Evolutionary conservation across 1,284 basidiomycete species (phyloP).

Genomic region (Sanguinoderma infundibulare): DNA sequence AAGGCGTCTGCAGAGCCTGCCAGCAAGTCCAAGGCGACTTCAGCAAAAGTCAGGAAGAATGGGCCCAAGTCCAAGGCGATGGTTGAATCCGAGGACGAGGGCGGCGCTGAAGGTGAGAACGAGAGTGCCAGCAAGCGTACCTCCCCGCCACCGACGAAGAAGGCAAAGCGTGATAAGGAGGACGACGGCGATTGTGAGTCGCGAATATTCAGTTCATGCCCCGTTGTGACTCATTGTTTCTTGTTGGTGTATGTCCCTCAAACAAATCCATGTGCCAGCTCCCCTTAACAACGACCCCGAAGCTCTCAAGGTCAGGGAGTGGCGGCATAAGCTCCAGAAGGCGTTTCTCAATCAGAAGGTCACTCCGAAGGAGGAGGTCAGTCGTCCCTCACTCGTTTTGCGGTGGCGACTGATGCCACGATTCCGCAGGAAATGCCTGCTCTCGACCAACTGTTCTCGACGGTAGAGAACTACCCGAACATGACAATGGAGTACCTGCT

Average conservation of each 20-base stretch:
- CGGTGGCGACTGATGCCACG: neutral
- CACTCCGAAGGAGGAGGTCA: slow-evolving; percentile 60
- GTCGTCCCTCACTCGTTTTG: slow-evolving; percentile 7
- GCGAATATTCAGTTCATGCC: neutral
- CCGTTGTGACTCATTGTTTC: neutral
- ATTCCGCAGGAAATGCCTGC: slow-evolving; percentile 72
- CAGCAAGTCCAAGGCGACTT: slow-evolving; percentile 42
- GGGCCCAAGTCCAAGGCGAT: slow-evolving; percentile 65
- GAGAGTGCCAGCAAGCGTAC: slow-evolving; percentile 60
- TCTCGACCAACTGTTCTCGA: slow-evolving; percentile 80
- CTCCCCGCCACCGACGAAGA: slow-evolving; percentile 69
- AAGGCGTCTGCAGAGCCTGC: slow-evolving; percentile 56
- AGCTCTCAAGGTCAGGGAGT: slow-evolving; percentile 79
- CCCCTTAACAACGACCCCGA: slow-evolving; percentile 59
- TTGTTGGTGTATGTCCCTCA: too few relatives aligned
- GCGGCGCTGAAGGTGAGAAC: slow-evolving; percentile 45
- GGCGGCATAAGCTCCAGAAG: slow-evolving; percentile 91
- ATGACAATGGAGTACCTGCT: slow-evolving; percentile 88
- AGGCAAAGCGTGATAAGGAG: slow-evolving; percentile 66
- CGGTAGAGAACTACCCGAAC: slow-evolving; percentile 81
- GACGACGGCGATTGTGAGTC: slow-evolving; percentile 60
- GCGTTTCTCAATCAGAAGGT: slow-evolving; percentile 77
- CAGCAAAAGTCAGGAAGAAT: slow-evolving; percentile 58
- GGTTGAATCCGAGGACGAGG: slow-evolving; percentile 79
- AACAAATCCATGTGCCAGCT: slow-evolving; percentile 1